Evolutionary conservation across 1,139 yeast species (phyloP).

Genomic region (Pichia inconspicua): DNA sequence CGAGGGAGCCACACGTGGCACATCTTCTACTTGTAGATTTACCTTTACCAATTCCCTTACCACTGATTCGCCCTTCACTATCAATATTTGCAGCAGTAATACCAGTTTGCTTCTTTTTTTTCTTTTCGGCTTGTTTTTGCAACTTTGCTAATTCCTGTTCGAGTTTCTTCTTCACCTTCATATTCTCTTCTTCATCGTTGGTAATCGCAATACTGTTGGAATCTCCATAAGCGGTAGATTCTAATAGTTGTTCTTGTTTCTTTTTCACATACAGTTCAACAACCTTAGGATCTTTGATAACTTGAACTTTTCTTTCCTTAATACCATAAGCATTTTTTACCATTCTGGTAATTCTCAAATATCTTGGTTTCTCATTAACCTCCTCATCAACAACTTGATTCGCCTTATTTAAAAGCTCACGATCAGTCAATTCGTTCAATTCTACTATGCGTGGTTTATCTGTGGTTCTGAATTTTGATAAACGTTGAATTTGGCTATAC

Average conservation of each 20-base stretch:
- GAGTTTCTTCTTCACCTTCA: conserved; percentile 66
- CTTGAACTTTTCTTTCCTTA: conserved; percentile 72
- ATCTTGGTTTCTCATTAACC: conserved; percentile 36
- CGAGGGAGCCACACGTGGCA: conserved; percentile 91
- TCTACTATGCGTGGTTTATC: conserved; percentile 30
- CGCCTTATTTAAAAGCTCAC: conserved; percentile 26
- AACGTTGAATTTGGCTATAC: conserved; percentile 72
- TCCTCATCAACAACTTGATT: conserved; percentile 34
- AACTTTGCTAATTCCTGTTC: conserved; percentile 81
- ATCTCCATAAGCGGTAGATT: conserved; percentile 38
- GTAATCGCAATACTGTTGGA: conserved; percentile 68
- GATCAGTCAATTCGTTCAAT: conserved; percentile 29
- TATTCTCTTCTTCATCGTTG: conserved; percentile 78
- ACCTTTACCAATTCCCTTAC: conserved; percentile 64
- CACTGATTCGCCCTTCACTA: conserved; percentile 35
- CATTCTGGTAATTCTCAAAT: conserved; percentile 70
- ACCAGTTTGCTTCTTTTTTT: conserved; percentile 30
- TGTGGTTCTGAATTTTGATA: conserved; percentile 33
- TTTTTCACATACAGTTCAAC: conserved; percentile 79
- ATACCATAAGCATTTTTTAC: conserved; percentile 80
- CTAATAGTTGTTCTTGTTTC: conserved; percentile 54
- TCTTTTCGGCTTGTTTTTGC: conserved; percentile 64
- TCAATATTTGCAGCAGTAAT: conserved; percentile 46
- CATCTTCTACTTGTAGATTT: conserved; percentile 81
- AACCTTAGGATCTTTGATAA: conserved; percentile 75